Conservation (phyloP, 805 yeast species). For the Zygotorulaspora chibaensis region DNA sequence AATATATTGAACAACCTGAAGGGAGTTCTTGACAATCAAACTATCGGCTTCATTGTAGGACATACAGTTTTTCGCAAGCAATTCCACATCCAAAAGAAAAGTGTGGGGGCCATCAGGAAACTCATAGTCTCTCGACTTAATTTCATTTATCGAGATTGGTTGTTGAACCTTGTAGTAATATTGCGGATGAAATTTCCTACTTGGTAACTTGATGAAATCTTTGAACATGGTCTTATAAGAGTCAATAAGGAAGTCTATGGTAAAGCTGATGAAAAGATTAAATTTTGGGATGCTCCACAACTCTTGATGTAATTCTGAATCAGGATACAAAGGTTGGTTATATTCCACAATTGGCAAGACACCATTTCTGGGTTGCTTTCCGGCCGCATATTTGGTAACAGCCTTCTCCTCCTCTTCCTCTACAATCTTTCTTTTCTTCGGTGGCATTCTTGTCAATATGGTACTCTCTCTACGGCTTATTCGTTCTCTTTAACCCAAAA, state of each 20-base stretch:
- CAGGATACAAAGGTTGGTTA: constrained; percentile 28
- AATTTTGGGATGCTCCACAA: constrained; percentile 35
- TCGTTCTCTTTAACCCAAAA: not conserved
- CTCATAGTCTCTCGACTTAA: constrained; percentile 41
- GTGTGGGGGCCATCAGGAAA: constrained; percentile 32
- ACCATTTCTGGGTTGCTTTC: constrained; percentile 32
- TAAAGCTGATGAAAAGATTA: constrained; percentile 29
- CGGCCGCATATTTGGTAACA: constrained; percentile 27
- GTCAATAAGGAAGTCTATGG: constrained; percentile 29
- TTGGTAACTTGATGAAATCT: constrained; percentile 68
- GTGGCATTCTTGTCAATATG: constrained; percentile 16
- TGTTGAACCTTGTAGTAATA: constrained; percentile 60
- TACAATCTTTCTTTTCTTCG: constrained; percentile 21
- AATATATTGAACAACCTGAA: constrained; percentile 52
- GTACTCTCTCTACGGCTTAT: not conserved
- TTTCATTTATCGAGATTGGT: constrained; percentile 70
- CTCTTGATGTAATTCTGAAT: constrained; percentile 30
- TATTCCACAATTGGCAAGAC: constrained; percentile 25
- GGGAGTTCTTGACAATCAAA: constrained; percentile 64
- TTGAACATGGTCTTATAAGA: constrained; percentile 32
- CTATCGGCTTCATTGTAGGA: constrained; percentile 65
- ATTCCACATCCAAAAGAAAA: constrained; percentile 56
- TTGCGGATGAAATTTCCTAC: constrained; percentile 71
- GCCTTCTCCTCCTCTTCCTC: constrained; percentile 13
- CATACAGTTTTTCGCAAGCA: constrained; percentile 67